A percentile compares a stretch with the other conserved stretches of the same genome.
Conservation (phyloP, 176 grass and related monocot species). For the Leersia perrieri region DNA sequence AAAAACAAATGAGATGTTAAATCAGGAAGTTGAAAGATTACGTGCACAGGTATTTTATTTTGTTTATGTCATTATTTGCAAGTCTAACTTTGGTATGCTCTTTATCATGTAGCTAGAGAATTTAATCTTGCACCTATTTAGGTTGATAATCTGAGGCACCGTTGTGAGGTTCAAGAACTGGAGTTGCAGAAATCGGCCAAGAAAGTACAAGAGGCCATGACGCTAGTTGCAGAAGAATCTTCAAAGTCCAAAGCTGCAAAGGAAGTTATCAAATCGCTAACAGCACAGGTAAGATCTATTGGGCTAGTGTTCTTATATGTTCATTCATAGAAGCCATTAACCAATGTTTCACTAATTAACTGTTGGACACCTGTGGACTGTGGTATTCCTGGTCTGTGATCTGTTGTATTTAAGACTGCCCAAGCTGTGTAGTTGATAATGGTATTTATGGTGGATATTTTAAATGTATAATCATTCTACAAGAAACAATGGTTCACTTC, state of each 20-base stretch:
- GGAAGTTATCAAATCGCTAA: constrained; percentile 96
- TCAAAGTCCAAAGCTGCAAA: constrained; percentile 95
- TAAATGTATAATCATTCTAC: neutral
- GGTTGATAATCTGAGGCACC: constrained; percentile 81
- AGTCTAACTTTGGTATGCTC: neutral
- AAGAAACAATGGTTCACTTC: constrained; percentile 13
- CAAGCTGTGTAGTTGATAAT: neutral
- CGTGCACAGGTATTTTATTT: constrained; percentile 65
- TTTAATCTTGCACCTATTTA: constrained; percentile 34
- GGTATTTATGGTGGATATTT: neutral
- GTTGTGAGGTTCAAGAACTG: constrained; percentile 73
- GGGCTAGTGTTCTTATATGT: constrained; percentile 8
- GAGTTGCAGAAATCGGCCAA: constrained; percentile 85
- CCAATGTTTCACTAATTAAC: neutral
- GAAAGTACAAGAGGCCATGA: constrained; percentile 80
- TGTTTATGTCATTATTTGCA: constrained; percentile 23
- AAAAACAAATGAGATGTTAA: constrained; percentile 83
- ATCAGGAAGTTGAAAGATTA: constrained; percentile 83
- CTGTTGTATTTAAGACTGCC: neutral
- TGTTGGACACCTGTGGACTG: neutral
- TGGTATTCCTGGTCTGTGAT: neutral
- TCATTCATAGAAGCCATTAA: constrained; percentile 12
- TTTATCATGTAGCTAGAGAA: neutral
- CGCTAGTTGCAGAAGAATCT: constrained; percentile 79
- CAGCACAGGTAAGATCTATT: constrained; percentile 60